Conservation (phyloP, 1,139 yeast species). For the Debaryomyces subglobosus region DNA sequence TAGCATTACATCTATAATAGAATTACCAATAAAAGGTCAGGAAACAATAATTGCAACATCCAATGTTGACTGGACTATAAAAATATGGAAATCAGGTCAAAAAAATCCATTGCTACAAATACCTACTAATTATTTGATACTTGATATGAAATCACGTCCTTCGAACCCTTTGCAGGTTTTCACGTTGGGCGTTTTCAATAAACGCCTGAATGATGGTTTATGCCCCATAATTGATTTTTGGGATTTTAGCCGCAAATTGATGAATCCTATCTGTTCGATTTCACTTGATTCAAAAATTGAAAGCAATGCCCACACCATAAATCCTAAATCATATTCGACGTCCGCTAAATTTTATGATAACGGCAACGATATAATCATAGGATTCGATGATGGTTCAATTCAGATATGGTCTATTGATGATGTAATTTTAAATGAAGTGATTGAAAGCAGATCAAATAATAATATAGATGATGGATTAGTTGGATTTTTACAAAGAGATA, state of each 20-base stretch:
- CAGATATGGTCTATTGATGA: slow-evolving; percentile 24
- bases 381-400: slow-evolving; percentile 30
- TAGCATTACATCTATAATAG: slow-evolving; percentile 14
- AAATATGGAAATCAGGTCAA: slow-evolving; percentile 24
- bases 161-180: slow-evolving; percentile 47
- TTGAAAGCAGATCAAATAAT: slow-evolving; percentile 2
- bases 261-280: slow-evolving; percentile 39
- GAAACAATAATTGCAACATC: slow-evolving; percentile 23
- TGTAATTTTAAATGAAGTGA: slow-evolving; percentile 13
- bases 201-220: slow-evolving; percentile 11
- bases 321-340: slow-evolving; percentile 15
- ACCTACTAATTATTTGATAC: slow-evolving; percentile 43
- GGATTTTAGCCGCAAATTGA: slow-evolving; percentile 48
- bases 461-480: slow-evolving; percentile 16
- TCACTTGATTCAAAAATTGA: slow-evolving; percentile 13
- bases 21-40: slow-evolving; percentile 9
- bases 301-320: background rate
- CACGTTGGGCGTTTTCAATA: slow-evolving; percentile 40
- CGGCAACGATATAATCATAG: slow-evolving; percentile 28
- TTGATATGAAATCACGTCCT: slow-evolving; percentile 49
- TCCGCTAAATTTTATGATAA: slow-evolving; percentile 24
- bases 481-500: background rate
- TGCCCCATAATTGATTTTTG: slow-evolving; percentile 52
- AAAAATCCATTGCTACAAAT: slow-evolving; percentile 24
- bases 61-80: slow-evolving; percentile 35